Evolutionary conservation across 2,329 filamentous ascomycete genomes (phyloP).

Genomic region (Neoscytalidium dimidiatum): DNA sequence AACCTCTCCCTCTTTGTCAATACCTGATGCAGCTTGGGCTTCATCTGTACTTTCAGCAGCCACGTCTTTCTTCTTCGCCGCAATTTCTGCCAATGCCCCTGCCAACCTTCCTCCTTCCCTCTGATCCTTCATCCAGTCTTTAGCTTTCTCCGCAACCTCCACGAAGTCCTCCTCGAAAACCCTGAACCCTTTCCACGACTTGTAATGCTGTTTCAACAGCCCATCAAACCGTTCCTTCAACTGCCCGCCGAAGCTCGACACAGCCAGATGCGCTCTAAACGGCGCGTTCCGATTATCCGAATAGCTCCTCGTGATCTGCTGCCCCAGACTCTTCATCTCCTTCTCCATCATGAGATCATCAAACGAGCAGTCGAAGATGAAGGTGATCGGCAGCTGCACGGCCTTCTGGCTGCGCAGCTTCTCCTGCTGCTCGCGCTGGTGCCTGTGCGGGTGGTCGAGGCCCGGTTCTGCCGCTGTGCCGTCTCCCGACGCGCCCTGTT

Average conservation of each 20-base stretch:
- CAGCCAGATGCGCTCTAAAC: slow-evolving; percentile 70
- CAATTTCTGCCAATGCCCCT: slow-evolving; percentile 54
- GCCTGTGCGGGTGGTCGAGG: slow-evolving; percentile 23
- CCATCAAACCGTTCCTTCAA: slow-evolving; percentile 80
- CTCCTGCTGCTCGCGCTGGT: slow-evolving; percentile 25
- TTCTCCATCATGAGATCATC: slow-evolving; percentile 86
- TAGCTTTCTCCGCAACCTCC: slow-evolving; percentile 65
- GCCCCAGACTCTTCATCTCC: slow-evolving; percentile 78
- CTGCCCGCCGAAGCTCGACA: slow-evolving; percentile 75
- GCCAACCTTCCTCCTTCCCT: slow-evolving; percentile 60
- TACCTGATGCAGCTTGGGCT: slow-evolving; percentile 10
- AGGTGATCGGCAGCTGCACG: slow-evolving; percentile 69
- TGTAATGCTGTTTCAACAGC: slow-evolving; percentile 69
- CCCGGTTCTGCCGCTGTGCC: slow-evolving; percentile 23
- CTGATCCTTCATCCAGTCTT: slow-evolving; percentile 64
- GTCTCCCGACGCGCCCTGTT: neutral
- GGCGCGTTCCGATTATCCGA: slow-evolving; percentile 75
- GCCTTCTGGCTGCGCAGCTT: slow-evolving; percentile 34
- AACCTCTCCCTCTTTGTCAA: slow-evolving; percentile 56
- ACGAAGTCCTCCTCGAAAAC: slow-evolving; percentile 77
- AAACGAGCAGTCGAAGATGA: slow-evolving; percentile 91
- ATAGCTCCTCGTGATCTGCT: slow-evolving; percentile 85
- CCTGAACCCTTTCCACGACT: slow-evolving; percentile 75
- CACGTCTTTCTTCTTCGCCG: neutral
- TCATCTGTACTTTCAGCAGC: slow-evolving; percentile 22